These are phyloP conservation scores for Syncephalis fuscata DNA, from an alignment of 371 early-diverging fungal species.

Conservation along the genomic window DNA sequence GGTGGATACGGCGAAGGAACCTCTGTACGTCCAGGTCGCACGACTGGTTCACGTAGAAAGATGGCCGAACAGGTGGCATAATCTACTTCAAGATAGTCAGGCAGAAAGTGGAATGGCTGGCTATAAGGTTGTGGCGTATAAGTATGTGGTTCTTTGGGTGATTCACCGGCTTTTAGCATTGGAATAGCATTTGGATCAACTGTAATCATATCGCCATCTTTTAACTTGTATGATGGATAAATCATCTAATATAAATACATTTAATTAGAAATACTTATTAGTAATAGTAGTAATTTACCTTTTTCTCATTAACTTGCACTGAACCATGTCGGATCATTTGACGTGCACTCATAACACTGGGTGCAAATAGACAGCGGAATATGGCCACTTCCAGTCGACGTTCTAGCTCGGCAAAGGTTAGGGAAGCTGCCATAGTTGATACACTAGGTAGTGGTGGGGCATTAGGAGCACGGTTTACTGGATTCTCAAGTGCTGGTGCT, in stretches of 20 bases:
- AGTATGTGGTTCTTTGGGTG: conserved; percentile 18
- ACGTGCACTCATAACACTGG: conserved; percentile 70
- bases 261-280: not conserved
- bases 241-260: conserved; percentile 19
- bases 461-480: too few relatives aligned
- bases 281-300: conserved; percentile 22
- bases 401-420: conserved; percentile 81
- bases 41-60: conserved; percentile 76
- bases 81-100: conserved; percentile 92
- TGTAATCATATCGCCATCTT: conserved; percentile 79
- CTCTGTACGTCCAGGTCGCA: conserved; percentile 72
- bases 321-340: conserved; percentile 70
- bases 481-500: too few relatives aligned
- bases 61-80: conserved; percentile 81
- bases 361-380: conserved; percentile 80
- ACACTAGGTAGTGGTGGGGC: too few relatives aligned
- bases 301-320: conserved; percentile 81
- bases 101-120: conserved; percentile 92
- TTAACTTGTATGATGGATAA: conserved; percentile 59
- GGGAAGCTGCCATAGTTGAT: too few relatives aligned
- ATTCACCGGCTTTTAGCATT: conserved; percentile 30
- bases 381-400: conserved; percentile 82
- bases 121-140: conserved; percentile 66
- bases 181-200: conserved; percentile 66
- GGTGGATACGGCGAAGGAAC: conserved; percentile 90